Base-by-base conservation (phyloP, 129 eudicot genomes). In the Escallonia herrerae region DNA sequence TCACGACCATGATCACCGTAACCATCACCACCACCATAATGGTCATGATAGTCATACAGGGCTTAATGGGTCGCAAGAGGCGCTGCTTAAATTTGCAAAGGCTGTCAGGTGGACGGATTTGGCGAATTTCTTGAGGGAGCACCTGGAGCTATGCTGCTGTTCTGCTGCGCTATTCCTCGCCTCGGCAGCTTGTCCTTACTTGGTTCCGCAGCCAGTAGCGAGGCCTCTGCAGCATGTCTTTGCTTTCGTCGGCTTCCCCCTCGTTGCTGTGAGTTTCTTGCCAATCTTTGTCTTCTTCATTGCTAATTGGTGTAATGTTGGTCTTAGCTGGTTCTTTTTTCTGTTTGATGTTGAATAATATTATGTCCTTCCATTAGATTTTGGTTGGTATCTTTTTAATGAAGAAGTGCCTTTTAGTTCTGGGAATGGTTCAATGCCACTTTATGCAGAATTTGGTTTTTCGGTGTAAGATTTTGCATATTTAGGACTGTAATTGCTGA, bases 111-210 rank as follows among this genome's bases (percentile, higher is more conserved):
- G 99, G 99, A 74, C 84, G 37, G 78, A 86, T 15, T 52, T 84
- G 57, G 99, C 99, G 3, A 70, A 74, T 45, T 86, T 72, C 64
- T 63, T 93, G 59, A 79, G 99, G 64, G 99, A 93, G 41, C 84
- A 93, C 71, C 72, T 93, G 84, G 72, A 81, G 87, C 87, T 93
- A 2, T 93, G 99, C 71, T 88, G 95, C 76, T 80, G 78, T 45
- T 72, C 99, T 1, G 74, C 91, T 4, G 86, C 70, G n/a, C 64
- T 93, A 4, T 93, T 93, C 53, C 45, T 84, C 2, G 86, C 86
- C 53, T 91, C 96, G 22, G 91, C 82, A 6, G 86, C 65, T 42
- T 89, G 83, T 63, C 99, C 99, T 57, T 83, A 79, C 71, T 45
- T 86, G 68, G 72, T 89, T 22, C 86, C 95, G 0, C 78, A 76